Evolutionary conservation across 2,329 filamentous ascomycete species (phyloP).

Genomic region (Fusarium xyrophilum): DNA sequence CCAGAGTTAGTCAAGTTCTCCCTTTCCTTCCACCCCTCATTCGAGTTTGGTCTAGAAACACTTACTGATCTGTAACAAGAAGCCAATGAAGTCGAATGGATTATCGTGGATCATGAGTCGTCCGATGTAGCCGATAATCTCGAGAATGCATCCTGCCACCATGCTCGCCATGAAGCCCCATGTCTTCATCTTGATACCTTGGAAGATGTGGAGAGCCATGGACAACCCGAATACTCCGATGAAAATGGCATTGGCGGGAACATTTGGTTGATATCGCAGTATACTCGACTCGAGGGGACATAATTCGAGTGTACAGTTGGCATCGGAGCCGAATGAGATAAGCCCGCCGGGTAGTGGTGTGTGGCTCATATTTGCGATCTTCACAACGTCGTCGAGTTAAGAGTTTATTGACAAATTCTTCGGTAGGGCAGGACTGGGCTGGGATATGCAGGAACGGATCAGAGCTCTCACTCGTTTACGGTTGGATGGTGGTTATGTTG

Average conservation of each 20-base stretch:
- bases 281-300: slow-evolving; percentile 38
- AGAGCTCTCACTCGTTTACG: background rate
- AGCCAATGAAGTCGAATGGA: slow-evolving; percentile 63
- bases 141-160: slow-evolving; percentile 60
- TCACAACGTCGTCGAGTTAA: background rate
- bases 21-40: background rate
- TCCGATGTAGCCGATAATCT: slow-evolving; percentile 67
- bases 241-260: slow-evolving; percentile 32
- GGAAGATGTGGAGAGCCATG: slow-evolving; percentile 27
- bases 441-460: background rate
- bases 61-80: slow-evolving; percentile 70
- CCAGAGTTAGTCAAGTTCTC: slow-evolving; percentile 4
- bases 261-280: slow-evolving; percentile 34
- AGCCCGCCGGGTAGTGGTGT: slow-evolving; percentile 30
- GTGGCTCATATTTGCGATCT: slow-evolving; percentile 8
- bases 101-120: slow-evolving; percentile 62
- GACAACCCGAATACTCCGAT: slow-evolving; percentile 32
- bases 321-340: slow-evolving; percentile 34
- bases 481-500: background rate
- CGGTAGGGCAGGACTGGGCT: background rate
- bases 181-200: slow-evolving; percentile 29
- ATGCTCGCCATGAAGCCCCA: slow-evolving; percentile 57
- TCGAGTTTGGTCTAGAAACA: background rate
- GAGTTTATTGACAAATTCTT: background rate
- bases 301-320: slow-evolving; percentile 38